Percentiles rank a stretch among this genome's conserved stretches.
phyloP scores from a whole-genome alignment of 352 stramenopile species.

The Heterotrichella gracilis region DNA sequence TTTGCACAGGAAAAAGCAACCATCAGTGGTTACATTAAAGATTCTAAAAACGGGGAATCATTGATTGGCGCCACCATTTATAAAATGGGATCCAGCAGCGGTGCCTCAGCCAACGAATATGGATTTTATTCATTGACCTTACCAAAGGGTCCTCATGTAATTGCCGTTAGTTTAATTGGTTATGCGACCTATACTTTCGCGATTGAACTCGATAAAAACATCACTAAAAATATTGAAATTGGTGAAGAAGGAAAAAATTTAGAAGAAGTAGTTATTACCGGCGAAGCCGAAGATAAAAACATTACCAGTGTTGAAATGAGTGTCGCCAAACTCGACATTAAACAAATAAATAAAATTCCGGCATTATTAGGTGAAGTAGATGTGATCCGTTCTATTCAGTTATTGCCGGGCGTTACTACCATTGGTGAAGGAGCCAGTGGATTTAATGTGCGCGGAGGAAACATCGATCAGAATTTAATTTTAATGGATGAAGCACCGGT shows the following conservation, averaged over 20 bases:
- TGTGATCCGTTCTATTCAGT: not conserved
- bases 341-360: constrained; percentile 4
- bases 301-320: not conserved
- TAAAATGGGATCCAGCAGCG: not conserved
- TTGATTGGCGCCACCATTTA: not conserved
- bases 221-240: not conserved
- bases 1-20: not conserved
- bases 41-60: not conserved
- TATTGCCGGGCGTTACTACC: not conserved
- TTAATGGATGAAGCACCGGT: not conserved
- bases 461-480: not conserved
- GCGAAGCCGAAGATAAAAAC: constrained; percentile 1
- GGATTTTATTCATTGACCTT: not conserved
- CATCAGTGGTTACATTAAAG: not conserved
- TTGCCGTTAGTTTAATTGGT: not conserved
- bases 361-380: not conserved
- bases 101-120: not conserved
- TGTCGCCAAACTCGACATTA: not conserved
- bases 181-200: not conserved
- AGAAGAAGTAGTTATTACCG: not conserved
- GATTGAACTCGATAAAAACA: not conserved
- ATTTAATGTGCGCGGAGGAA: not conserved
- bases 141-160: not conserved
- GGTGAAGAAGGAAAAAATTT: not conserved
- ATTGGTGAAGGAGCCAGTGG: not conserved